These are phyloP conservation scores for Pyricularia grisea DNA, from an alignment of 2,329 filamentous ascomycete genomes.

Conservation along the genomic window DNA sequence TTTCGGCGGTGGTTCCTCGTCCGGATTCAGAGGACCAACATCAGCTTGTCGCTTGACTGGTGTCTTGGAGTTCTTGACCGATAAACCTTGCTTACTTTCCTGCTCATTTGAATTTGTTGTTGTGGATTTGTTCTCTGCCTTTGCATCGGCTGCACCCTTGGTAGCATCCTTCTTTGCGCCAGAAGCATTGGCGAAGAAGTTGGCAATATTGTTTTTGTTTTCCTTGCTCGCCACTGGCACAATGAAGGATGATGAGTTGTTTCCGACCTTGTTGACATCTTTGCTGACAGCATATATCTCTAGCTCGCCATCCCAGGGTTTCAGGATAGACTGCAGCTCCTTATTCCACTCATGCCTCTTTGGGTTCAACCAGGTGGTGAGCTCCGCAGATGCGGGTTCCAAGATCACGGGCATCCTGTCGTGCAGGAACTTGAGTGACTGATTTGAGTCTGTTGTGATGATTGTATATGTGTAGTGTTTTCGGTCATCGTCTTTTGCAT, in stretches of 20 bases:
- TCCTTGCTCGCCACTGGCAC: constrained; percentile 74
- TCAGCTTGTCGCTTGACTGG: not conserved
- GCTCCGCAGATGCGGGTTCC: constrained; percentile 60
- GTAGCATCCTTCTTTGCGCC: constrained; percentile 12
- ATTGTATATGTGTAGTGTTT: constrained; percentile 85
- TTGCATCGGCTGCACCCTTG: not conserved
- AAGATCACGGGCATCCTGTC: constrained; percentile 94
- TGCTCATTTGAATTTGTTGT: too few relatives aligned
- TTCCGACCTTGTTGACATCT: constrained; percentile 90
- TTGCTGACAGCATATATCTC: constrained; percentile 80
- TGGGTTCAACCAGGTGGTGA: constrained; percentile 75
- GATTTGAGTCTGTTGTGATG: constrained; percentile 82
- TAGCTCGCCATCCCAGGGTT: constrained; percentile 68
- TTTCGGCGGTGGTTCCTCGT: not conserved
- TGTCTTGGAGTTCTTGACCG: not conserved
- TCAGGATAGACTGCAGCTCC: constrained; percentile 70
- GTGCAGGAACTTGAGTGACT: constrained; percentile 77
- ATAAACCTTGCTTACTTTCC: not conserved
- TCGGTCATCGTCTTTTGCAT: constrained; percentile 41
- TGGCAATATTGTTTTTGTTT: constrained; percentile 89
- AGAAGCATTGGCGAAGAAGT: constrained; percentile 68
- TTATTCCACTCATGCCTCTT: constrained; percentile 60
- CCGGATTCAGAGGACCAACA: not conserved
- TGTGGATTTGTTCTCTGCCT: not conserved
- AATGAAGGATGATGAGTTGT: constrained; percentile 76